Evolutionary conservation across 345 rosid species (phyloP).

Genomic region (Aethionema arabicum): DNA sequence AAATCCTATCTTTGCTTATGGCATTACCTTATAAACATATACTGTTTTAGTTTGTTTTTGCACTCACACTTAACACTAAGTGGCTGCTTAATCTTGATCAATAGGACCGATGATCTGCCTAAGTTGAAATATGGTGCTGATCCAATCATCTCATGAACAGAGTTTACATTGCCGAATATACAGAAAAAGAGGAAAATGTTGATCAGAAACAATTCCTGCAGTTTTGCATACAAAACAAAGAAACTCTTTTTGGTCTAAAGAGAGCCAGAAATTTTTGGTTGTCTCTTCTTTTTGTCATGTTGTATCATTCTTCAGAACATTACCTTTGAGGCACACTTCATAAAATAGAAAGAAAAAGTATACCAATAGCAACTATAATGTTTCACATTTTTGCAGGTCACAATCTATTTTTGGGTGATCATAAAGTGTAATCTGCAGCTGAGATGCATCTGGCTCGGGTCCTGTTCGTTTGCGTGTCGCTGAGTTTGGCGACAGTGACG

Average conservation of each 20-base stretch:
- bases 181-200: too few relatives aligned
- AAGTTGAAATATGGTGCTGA: conserved; percentile 46
- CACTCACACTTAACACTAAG: conserved; percentile 17
- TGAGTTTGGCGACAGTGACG: too few relatives aligned
- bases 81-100: conserved; percentile 10
- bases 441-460: conserved; percentile 51
- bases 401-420: conserved; percentile 44
- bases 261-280: not conserved
- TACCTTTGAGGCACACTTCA: too few relatives aligned
- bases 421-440: conserved; percentile 71
- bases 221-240: not conserved
- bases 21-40: not conserved
- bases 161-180: too few relatives aligned
- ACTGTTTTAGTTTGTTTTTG: conserved; percentile 9
- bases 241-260: conserved; percentile 9
- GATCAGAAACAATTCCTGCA: too few relatives aligned
- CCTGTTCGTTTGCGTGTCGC: too few relatives aligned
- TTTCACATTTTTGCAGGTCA: conserved; percentile 17
- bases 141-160: conserved; percentile 47
- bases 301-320: too few relatives aligned
- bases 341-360: conserved; percentile 25
- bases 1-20: conserved; percentile 10
- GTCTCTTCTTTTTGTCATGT: too few relatives aligned
- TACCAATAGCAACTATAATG: not conserved
- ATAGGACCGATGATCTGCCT: conserved; percentile 50